phyloP scores from a whole-genome alignment of 805 yeast genomes.

The Barnettozyma salicaria region DNA sequence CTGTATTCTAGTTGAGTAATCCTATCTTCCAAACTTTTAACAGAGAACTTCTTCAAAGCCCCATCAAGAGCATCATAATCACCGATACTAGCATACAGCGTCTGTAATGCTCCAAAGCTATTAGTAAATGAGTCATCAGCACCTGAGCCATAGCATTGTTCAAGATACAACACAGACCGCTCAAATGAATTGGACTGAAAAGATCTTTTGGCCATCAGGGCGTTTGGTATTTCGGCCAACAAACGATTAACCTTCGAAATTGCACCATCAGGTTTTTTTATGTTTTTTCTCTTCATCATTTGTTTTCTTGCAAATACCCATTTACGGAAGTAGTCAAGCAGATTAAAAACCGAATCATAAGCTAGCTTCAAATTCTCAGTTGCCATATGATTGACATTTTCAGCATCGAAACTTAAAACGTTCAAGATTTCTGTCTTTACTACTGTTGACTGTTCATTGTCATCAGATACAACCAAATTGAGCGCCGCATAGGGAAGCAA shows the following conservation, averaged over 20 bases:
- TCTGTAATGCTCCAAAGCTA: slow-evolving; percentile 50
- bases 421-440: slow-evolving; percentile 54
- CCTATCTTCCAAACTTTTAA: slow-evolving; percentile 66
- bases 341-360: slow-evolving; percentile 67
- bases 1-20: slow-evolving; percentile 76
- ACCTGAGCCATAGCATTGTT: slow-evolving; percentile 59
- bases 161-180: slow-evolving; percentile 79
- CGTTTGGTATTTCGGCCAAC: slow-evolving; percentile 54
- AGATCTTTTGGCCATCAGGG: slow-evolving; percentile 68
- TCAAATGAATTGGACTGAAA: slow-evolving; percentile 82
- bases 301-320: slow-evolving; percentile 43
- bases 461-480: slow-evolving; percentile 47
- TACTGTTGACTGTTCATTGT: slow-evolving; percentile 33
- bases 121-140: slow-evolving; percentile 30
- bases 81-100: slow-evolving; percentile 79
- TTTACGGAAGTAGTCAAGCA: slow-evolving; percentile 76
- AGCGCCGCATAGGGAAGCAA: slow-evolving; percentile 73
- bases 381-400: slow-evolving; percentile 42
- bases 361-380: slow-evolving; percentile 58
- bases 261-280: slow-evolving; percentile 26
- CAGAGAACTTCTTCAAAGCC: slow-evolving; percentile 64
- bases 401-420: slow-evolving; percentile 46
- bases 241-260: slow-evolving; percentile 39
- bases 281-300: slow-evolving; percentile 16
- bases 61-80: slow-evolving; percentile 92